phyloP scores from a whole-genome alignment of 169 alveolate species.

The Cryptosporidium xiaoi region DNA sequence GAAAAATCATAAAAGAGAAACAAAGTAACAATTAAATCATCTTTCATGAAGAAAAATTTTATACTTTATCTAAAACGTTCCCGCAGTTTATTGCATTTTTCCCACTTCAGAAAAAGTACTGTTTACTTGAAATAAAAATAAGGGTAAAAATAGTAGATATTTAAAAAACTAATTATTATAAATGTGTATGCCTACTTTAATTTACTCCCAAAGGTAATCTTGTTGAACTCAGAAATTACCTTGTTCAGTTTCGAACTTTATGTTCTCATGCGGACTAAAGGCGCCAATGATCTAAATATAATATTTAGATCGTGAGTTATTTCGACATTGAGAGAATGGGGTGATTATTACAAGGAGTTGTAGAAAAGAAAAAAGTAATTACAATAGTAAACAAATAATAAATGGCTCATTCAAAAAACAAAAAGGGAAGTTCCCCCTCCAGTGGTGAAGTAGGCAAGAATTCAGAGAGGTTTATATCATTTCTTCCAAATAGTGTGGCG shows the following conservation, averaged over 20 bases:
- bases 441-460: constrained; percentile 32
- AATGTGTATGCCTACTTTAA: no score
- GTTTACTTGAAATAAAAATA: no score
- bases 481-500: constrained; percentile 61
- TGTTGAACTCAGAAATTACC: no score
- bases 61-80: no score
- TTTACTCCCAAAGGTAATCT: no score
- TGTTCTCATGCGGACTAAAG: no score
- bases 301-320: constrained; percentile 21
- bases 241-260: no score
- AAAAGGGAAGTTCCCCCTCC: constrained; percentile 27
- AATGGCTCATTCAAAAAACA: constrained; percentile 66
- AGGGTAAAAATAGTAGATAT: no score
- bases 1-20: background rate
- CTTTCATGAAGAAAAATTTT: no score
- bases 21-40: background rate
- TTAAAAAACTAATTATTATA: no score
- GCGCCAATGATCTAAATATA: background rate
- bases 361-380: background rate
- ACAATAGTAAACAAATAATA: background rate
- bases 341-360: background rate
- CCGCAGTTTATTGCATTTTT: no score
- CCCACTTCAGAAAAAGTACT: no score
- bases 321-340: background rate
- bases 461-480: constrained; percentile 65